Evolutionary conservation across 768 basidiomycete species (phyloP), one percentile per base, ranked within the genome.

Genomic region (Boletus rex-veris): DNA sequence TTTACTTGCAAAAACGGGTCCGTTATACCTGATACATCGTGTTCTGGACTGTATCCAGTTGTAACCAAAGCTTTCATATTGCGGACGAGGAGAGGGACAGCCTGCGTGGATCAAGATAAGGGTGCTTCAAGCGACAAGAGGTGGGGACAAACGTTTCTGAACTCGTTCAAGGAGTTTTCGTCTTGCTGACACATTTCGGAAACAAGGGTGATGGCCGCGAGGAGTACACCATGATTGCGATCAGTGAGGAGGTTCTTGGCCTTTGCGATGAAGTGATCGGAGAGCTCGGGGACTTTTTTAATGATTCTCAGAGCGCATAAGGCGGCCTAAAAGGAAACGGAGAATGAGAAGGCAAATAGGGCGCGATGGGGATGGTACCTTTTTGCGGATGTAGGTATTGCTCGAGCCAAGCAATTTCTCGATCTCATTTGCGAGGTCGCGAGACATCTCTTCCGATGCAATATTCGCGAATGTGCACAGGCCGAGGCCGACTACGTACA

Each of bases 381-480:
- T 99, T 75, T 98, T 98, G 52, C 97, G 88, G 60, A 99, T 98
- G 72, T 99, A 99, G 5, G 96, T 92, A 67, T 99, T 99, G 59
- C 92, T 95, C 35, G 93, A 96, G 10, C 97, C 97, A 50, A 99
- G 76, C 5, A 98, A 78, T 73, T 98, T 98, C 75, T 98, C 95
- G 60, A 99, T 90, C 76, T 98, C 97, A 64, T 98, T 96, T 50
- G 90, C 90, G 60, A 99, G 77, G 78, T 99, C 97, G 58, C 97
- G 85, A 28, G 96, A 94, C 97, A 99, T 99, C 73, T 99, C 97
- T 72, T 99, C 97, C 18, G 94, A 97, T 10, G 97, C 93, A 61
- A 98, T 98, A 67, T 98, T 98, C 54, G 96, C 97, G 67, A 99
- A 98, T 0, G 97, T 98, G 65, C 94, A 98, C 35, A 99, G 83